Conservation (phyloP, 2,329 filamentous ascomycete genomes). For the Cryphonectria japonica region DNA sequence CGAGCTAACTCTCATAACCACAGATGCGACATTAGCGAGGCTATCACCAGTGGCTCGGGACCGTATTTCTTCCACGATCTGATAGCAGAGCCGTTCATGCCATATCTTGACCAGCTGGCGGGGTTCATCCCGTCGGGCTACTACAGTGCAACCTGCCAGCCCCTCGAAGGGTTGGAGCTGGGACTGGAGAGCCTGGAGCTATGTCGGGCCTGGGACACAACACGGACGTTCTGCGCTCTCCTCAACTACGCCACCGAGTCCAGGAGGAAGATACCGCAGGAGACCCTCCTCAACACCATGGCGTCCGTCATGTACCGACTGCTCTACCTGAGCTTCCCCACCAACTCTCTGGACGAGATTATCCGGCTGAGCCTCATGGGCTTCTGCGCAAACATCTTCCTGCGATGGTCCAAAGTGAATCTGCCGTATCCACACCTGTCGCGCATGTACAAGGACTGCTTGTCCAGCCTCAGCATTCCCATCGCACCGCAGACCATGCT, state of each 20-base stretch:
- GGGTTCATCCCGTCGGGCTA: background rate
- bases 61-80: constrained; percentile 17
- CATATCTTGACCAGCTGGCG: constrained; percentile 2
- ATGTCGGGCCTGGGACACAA: constrained; percentile 30
- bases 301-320: constrained; percentile 47
- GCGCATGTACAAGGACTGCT: constrained; percentile 25
- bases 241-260: constrained; percentile 33
- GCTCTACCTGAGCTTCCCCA: constrained; percentile 38
- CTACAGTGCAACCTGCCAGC: too few relatives aligned
- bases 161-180: background rate
- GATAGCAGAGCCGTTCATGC: background rate
- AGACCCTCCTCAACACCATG: constrained; percentile 38
- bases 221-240: constrained; percentile 33
- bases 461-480: constrained; percentile 11
- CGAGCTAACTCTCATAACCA: background rate
- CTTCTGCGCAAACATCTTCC: constrained; percentile 43
- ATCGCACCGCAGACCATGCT: constrained; percentile 31
- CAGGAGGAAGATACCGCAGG: constrained; percentile 29
- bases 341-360: constrained; percentile 39
- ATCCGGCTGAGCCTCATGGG: constrained; percentile 45
- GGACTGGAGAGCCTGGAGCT: constrained; percentile 29
- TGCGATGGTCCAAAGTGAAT: constrained; percentile 40
- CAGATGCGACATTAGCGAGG: constrained; percentile 23
- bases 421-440: constrained; percentile 32
- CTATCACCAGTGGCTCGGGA: constrained; percentile 1